Conservation (phyloP, 148 eudicot genomes). For the Dysphania ambrosioides region DNA sequence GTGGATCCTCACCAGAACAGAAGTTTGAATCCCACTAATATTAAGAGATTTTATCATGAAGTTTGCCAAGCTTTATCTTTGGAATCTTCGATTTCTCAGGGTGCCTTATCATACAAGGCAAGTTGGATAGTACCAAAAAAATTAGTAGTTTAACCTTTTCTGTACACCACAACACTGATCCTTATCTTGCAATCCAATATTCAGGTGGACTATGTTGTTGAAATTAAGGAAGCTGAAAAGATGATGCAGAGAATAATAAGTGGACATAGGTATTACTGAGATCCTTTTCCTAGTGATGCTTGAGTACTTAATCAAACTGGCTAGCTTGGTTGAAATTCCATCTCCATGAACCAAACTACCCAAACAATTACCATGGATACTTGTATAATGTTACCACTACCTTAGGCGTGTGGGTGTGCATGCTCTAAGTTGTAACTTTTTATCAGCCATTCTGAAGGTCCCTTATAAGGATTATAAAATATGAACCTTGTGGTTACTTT, state of each 20-base stretch:
- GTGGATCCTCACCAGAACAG: slow-evolving; percentile 82
- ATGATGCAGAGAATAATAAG: slow-evolving; percentile 58
- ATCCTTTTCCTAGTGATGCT: not conserved
- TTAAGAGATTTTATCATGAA: slow-evolving; percentile 81
- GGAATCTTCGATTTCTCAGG: slow-evolving; percentile 50
- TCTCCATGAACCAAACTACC: not conserved
- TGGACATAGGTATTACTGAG: slow-evolving; percentile 55
- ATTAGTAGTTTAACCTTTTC: not conserved
- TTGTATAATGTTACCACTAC: not conserved
- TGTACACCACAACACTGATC: slow-evolving; percentile 14
- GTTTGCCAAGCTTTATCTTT: slow-evolving; percentile 71
- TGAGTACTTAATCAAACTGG: not conserved
- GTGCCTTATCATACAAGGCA: slow-evolving; percentile 66
- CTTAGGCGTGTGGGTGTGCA: not conserved
- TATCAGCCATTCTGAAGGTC: not conserved
- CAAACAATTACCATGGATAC: not conserved
- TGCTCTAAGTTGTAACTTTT: slow-evolving; percentile 7
- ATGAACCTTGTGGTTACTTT: not conserved
- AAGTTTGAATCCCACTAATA: slow-evolving; percentile 60
- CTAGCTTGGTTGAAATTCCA: not conserved
- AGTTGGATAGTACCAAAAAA: slow-evolving; percentile 1
- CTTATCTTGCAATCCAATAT: slow-evolving; percentile 20
- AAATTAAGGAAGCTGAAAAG: slow-evolving; percentile 73
- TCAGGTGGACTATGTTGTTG: slow-evolving; percentile 82
- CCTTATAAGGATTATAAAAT: not conserved